Evolutionary conservation across 768 basidiomycete genomes (phyloP), one percentile per base, ranked within the genome.

Genomic region (Leucocoprinus leucothites): DNA sequence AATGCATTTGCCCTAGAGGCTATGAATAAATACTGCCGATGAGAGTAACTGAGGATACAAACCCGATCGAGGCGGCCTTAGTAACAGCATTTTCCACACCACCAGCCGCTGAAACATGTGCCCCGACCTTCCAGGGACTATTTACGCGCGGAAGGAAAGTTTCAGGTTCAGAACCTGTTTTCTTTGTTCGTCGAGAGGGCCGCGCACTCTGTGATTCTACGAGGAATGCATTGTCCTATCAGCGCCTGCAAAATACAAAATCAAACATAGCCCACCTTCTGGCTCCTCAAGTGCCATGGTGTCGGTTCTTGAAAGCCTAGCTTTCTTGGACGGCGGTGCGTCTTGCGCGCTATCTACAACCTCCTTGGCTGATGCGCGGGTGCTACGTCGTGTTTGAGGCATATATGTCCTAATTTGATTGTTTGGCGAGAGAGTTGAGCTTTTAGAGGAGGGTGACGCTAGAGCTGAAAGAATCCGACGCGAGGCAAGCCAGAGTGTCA

Each of bases 101-200:
- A 2, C 90, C 91, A 0, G 85, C 82, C 8, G 87, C 79, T 13
- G 90, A 91, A 21, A 93, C 87, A 63, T 95, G 92, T 3, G 91
- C 90, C 1, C 92, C 92, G 11, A 94, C 74, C 64, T 87, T 87
- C 85, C 86, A 89, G 0, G 64, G 61, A 42, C 72, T 78, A 0
- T 64, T 58, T 3, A 62, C 56, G 19, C 75, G 68, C n/a, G 64
- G 58, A n/a, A 70, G 67, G 51, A 71, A 66, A 3, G 52, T 43
- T 26, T 35, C 56, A 6, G 57, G 48, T 43, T 70, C 67, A 3
- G 53, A 31, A 31, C 11, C 31, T 5, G 54, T 49, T 21, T 52
- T 24, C 40, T 59, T 61, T 1, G 44, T 40, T 62, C 3, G 58
- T 43, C 52, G 62, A 65, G n/a, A 24, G 31, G 18, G 16, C 22